phyloP scores from a whole-genome alignment of 2,329 filamentous ascomycete genomes.

The Sclerotinia borealis region DNA sequence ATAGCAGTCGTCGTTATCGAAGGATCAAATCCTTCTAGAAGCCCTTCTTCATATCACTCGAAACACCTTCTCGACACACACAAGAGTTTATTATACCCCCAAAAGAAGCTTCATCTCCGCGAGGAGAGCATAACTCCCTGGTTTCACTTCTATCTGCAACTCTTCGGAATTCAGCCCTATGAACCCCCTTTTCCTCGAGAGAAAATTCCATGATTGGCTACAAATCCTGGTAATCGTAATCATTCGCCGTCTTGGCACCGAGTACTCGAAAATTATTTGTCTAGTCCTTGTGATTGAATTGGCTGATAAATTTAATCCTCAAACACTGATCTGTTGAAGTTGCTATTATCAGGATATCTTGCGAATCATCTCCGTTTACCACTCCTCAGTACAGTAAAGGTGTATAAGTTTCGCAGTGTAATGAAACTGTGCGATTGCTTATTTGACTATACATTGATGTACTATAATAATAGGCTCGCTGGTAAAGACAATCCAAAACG shows the following conservation, averaged over 20 bases:
- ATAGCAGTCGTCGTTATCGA: background rate
- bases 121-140: background rate
- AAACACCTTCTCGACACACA: background rate
- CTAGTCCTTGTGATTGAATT: background rate
- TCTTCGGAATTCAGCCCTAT: conserved; percentile 12
- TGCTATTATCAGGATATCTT: conserved; percentile 2
- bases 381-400: background rate
- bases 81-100: background rate
- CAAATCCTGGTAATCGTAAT: background rate
- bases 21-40: conserved; percentile 7
- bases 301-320: conserved; percentile 3
- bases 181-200: conserved; percentile 1
- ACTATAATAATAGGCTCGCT: background rate
- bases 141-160: conserved; percentile 6
- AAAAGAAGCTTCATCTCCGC: background rate
- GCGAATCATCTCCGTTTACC: background rate
- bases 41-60: background rate
- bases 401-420: background rate
- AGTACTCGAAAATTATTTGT: background rate
- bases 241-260: conserved; percentile 3
- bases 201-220: background rate
- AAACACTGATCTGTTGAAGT: background rate
- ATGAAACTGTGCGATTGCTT: background rate
- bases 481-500: background rate
- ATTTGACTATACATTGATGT: background rate